phyloP scores from a whole-genome alignment of 2,329 filamentous ascomycete species.

The Talaromyces verruculosus region DNA sequence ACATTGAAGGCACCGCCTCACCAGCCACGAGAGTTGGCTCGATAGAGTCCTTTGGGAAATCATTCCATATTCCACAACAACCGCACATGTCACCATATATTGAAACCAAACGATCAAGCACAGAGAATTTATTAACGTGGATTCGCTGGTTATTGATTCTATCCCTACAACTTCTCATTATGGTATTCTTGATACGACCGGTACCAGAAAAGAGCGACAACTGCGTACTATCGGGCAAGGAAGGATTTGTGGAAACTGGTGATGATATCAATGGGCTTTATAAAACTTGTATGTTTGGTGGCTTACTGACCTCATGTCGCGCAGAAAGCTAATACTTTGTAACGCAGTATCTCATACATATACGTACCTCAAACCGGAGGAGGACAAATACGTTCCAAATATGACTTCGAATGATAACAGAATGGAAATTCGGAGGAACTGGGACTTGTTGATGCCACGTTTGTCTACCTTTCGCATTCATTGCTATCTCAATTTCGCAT shows the following conservation, averaged over 20 bases:
- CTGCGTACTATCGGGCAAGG: not conserved
- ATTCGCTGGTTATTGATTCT: slow-evolving; percentile 10
- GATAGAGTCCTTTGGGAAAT: slow-evolving; percentile 10
- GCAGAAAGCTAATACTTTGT: not conserved
- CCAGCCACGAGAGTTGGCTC: slow-evolving; percentile 8
- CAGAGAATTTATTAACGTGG: not conserved
- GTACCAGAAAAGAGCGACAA: not conserved
- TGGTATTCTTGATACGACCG: not conserved
- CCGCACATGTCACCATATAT: not conserved
- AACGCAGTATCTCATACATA: slow-evolving; percentile 12
- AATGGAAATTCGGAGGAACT: slow-evolving; percentile 15
- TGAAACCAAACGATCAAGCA: not conserved
- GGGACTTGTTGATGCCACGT: slow-evolving; percentile 17
- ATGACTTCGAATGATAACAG: slow-evolving; percentile 17
- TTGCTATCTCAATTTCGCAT: too few relatives aligned
- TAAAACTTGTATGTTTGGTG: slow-evolving; percentile 4
- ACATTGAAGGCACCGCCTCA: slow-evolving; percentile 1
- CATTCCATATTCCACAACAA: not conserved
- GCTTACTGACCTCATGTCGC: not conserved
- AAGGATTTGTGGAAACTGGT: slow-evolving; percentile 13
- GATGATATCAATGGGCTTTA: slow-evolving; percentile 17
- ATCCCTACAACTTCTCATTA: slow-evolving; percentile 1
- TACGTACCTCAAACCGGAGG: slow-evolving; percentile 14
- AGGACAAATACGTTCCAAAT: slow-evolving; percentile 17
- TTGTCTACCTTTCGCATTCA: not conserved